A percentile compares a stretch with the other conserved stretches of the same genome.
phyloP scores from a whole-genome alignment of 2,329 filamentous ascomycete species.

The Neofusicoccum sp. region DNA sequence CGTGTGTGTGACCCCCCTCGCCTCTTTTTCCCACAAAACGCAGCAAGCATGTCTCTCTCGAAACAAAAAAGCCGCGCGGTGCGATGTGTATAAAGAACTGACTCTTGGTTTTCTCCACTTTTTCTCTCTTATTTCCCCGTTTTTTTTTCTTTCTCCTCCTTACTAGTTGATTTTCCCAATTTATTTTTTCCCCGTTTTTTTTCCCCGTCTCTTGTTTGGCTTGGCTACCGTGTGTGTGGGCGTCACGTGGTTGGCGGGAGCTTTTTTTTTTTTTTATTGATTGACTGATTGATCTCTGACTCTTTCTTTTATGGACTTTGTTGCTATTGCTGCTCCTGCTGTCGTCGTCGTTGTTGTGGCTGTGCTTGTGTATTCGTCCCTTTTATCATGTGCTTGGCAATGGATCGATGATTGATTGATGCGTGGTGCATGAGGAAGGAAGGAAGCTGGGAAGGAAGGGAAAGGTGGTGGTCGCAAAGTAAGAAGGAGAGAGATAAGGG shows the following conservation, averaged over 20 bases:
- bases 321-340: neutral
- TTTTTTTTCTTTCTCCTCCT: neutral
- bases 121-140: neutral
- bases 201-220: neutral
- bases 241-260: neutral
- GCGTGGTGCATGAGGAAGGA: too few species aligned
- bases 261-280: neutral
- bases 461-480: too few species aligned
- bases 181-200: neutral
- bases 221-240: neutral
- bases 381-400: too few species aligned
- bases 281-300: neutral
- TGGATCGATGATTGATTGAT: too few species aligned
- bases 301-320: neutral
- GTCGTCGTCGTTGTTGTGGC: neutral
- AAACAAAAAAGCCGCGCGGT: neutral
- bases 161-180: neutral
- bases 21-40: neutral
- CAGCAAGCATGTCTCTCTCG: neutral
- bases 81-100: slow-evolving; percentile 5
- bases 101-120: neutral
- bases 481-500: too few species aligned
- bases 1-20: neutral
- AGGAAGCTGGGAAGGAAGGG: too few species aligned
- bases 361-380: too few species aligned